Evolutionary conservation across 2,329 filamentous ascomycete genomes (phyloP).

Genomic region (Fusarium azukiicola): DNA sequence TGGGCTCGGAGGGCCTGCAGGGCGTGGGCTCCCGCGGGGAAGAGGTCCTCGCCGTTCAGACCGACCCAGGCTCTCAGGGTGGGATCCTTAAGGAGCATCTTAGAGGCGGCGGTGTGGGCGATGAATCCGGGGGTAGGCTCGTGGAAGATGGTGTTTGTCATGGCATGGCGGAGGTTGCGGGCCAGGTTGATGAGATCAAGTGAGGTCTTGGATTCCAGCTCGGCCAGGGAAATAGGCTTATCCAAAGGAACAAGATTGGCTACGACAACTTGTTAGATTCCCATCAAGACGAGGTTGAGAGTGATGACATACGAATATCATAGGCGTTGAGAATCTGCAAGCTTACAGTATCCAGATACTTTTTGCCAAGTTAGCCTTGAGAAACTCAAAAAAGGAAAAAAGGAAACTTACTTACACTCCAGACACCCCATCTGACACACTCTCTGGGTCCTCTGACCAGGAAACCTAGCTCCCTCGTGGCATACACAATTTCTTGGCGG

Average conservation of each 20-base stretch:
- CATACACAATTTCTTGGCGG: slow-evolving; percentile 70
- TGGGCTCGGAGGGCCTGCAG: slow-evolving; percentile 67
- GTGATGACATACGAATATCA: slow-evolving; percentile 66
- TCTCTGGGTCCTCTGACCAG: slow-evolving; percentile 74
- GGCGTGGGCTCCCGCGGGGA: slow-evolving; percentile 70
- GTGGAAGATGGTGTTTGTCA: slow-evolving; percentile 77
- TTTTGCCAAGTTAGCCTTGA: slow-evolving; percentile 37
- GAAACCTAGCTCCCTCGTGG: slow-evolving; percentile 70
- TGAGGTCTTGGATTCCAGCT: slow-evolving; percentile 69
- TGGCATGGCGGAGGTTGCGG: slow-evolving; percentile 75
- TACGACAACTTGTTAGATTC: slow-evolving; percentile 47
- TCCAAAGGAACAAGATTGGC: slow-evolving; percentile 73
- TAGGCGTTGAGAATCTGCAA: slow-evolving; percentile 74
- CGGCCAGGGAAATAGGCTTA: slow-evolving; percentile 66
- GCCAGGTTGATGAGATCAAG: slow-evolving; percentile 73
- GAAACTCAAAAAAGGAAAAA: background rate
- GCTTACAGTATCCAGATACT: slow-evolving; percentile 74
- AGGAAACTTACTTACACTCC: slow-evolving; percentile 66
- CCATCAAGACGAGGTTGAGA: background rate
- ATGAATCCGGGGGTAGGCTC: slow-evolving; percentile 73
- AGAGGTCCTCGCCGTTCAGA: slow-evolving; percentile 76
- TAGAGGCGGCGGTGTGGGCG: slow-evolving; percentile 77
- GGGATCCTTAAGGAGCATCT: slow-evolving; percentile 71
- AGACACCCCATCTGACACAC: slow-evolving; percentile 73
- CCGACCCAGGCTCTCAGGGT: slow-evolving; percentile 75